These are phyloP conservation scores for Solanum okadae DNA, from an alignment of 257 asterid genomes.

Conservation along the genomic window DNA sequence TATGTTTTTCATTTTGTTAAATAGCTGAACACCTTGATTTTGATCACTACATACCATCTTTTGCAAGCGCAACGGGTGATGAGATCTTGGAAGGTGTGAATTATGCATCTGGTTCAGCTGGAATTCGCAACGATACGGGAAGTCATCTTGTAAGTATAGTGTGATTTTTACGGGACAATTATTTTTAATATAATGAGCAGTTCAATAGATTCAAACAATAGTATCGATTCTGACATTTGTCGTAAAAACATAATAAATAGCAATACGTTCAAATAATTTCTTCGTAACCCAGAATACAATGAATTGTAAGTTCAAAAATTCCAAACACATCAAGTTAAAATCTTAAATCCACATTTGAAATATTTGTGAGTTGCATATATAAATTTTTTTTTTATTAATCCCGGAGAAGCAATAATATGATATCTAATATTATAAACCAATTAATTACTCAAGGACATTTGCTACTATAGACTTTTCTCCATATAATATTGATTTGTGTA, in stretches of 20 bases:
- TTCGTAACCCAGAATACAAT: not conserved
- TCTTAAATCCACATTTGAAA: not conserved
- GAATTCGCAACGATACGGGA: conserved; percentile 45
- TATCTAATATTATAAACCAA: not conserved
- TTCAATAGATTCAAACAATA: not conserved
- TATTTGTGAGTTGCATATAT: not conserved
- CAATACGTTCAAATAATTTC: not conserved
- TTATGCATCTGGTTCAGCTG: conserved; percentile 58
- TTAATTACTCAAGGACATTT: not conserved
- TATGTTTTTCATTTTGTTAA: not conserved
- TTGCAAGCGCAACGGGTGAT: conserved; percentile 17
- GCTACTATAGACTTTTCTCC: not conserved
- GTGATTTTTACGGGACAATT: fast-evolving
- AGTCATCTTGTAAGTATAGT: conserved; percentile 3
- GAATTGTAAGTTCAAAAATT: not conserved
- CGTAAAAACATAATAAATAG: not conserved
- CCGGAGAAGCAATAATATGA: not conserved
- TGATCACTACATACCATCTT: conserved; percentile 23
- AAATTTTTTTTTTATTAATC: too few species aligned
- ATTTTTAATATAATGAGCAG: not conserved
- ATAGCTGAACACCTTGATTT: conserved; percentile 28
- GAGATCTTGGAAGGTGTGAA: conserved; percentile 34
- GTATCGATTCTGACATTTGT: fast-evolving
- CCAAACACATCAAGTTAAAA: not conserved
- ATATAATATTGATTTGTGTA: not conserved